Conservation (phyloP, 306 rosid species). For the Medicago lupulina region DNA sequence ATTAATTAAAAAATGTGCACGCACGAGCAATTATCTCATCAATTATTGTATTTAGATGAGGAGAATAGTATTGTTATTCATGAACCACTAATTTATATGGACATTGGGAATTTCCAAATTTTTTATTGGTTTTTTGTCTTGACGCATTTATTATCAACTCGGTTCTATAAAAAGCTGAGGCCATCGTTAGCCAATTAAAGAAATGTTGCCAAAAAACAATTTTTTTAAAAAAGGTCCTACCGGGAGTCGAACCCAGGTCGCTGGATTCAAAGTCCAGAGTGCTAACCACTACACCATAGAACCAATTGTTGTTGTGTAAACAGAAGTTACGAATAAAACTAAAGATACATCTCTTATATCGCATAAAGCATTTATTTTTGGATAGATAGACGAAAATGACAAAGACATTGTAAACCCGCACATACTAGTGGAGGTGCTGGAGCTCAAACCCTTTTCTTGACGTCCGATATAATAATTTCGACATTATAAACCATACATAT, state of each 20-base stretch:
- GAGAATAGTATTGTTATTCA: background rate
- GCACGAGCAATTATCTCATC: background rate
- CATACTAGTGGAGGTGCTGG: too few species aligned
- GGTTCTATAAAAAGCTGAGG: background rate
- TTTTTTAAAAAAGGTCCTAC: background rate
- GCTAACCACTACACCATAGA: slow-evolving; percentile 29
- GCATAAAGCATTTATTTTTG: too few species aligned
- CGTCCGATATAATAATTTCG: too few species aligned
- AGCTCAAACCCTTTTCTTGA: too few species aligned
- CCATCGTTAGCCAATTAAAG: background rate
- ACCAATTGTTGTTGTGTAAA: background rate
- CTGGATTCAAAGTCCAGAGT: slow-evolving; percentile 31
- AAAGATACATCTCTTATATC: too few species aligned
- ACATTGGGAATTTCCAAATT: background rate
- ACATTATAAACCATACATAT: too few species aligned
- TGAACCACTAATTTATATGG: background rate
- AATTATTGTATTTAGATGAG: background rate
- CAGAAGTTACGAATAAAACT: background rate
- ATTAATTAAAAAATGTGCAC: background rate
- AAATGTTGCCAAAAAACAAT: background rate
- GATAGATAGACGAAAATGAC: too few species aligned
- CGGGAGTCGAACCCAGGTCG: slow-evolving; percentile 33
- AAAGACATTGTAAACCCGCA: too few species aligned
- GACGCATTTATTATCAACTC: background rate
- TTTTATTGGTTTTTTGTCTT: background rate